phyloP scores from a whole-genome alignment of 306 rosid genomes.

The Rosa chinensis region DNA sequence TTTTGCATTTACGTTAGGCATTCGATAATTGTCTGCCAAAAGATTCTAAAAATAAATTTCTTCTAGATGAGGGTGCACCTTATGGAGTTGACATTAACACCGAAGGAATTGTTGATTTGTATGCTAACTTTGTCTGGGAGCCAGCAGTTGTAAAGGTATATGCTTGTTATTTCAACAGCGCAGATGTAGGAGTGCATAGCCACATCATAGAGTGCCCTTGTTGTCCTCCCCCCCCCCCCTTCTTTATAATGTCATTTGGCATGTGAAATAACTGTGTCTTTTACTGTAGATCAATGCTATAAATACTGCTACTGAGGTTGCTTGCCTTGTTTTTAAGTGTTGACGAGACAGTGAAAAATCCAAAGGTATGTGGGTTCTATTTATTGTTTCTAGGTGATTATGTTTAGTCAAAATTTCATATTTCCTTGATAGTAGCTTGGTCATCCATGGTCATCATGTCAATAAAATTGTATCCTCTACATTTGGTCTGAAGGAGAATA shows the following conservation, averaged over 20 bases:
- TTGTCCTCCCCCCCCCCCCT: too few species aligned
- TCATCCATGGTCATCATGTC: background rate
- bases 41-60: background rate
- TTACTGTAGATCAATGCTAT: slow-evolving; percentile 87
- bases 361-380: slow-evolving; percentile 55
- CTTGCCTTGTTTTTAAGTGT: slow-evolving; percentile 89
- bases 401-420: background rate
- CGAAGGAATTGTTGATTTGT: slow-evolving; percentile 91
- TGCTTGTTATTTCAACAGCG: background rate
- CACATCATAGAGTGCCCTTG: background rate
- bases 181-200: background rate
- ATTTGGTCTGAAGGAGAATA: background rate
- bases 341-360: slow-evolving; percentile 94
- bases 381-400: background rate
- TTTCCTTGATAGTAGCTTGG: background rate
- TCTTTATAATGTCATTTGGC: slow-evolving; percentile 11
- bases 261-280: background rate
- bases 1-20: background rate
- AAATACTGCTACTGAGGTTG: slow-evolving; percentile 96
- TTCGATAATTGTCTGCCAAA: background rate
- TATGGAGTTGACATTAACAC: slow-evolving; percentile 91
- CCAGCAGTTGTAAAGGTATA: slow-evolving; percentile 94
- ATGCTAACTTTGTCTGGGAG: slow-evolving; percentile 97
- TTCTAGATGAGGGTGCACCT: slow-evolving; percentile 81
- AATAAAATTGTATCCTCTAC: background rate